These are phyloP conservation scores for Pholiota conissans DNA, from an alignment of 768 basidiomycete genomes.

Conservation along the genomic window DNA sequence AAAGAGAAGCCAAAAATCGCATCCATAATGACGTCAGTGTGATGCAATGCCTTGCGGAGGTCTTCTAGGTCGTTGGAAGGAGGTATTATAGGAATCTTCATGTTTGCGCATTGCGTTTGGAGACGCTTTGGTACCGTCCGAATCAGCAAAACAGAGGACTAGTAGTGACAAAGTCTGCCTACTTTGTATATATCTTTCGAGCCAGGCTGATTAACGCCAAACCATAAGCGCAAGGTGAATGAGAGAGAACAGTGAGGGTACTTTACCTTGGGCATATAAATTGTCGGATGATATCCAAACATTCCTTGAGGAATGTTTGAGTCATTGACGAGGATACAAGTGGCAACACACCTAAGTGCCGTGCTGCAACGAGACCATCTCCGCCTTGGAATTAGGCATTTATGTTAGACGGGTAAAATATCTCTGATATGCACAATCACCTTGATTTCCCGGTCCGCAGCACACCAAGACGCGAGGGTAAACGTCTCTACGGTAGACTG, in stretches of 20 bases:
- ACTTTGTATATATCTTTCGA: slow-evolving; percentile 93
- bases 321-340: neutral
- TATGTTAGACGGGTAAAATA: neutral
- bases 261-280: slow-evolving; percentile 99
- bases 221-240: too few species aligned
- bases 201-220: too few species aligned
- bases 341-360: slow-evolving; percentile 70
- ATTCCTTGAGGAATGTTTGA: slow-evolving; percentile 52
- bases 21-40: slow-evolving; percentile 85
- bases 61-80: slow-evolving; percentile 44
- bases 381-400: slow-evolving; percentile 50
- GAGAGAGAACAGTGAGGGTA: slow-evolving; percentile 23
- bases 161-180: neutral
- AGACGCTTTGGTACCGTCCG: slow-evolving; percentile 54
- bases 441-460: slow-evolving; percentile 98
- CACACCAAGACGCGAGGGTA: slow-evolving; percentile 87
- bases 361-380: slow-evolving; percentile 94
- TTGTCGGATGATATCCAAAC: slow-evolving; percentile 87
- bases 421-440: slow-evolving; percentile 18
- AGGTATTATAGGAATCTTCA: slow-evolving; percentile 75
- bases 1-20: slow-evolving; percentile 99
- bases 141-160: neutral
- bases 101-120: slow-evolving; percentile 84
- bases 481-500: slow-evolving; percentile 66
- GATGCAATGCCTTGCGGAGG: slow-evolving; percentile 49